Base-by-base conservation (phyloP, 306 rosid species). In the Gillenia trifoliata region DNA sequence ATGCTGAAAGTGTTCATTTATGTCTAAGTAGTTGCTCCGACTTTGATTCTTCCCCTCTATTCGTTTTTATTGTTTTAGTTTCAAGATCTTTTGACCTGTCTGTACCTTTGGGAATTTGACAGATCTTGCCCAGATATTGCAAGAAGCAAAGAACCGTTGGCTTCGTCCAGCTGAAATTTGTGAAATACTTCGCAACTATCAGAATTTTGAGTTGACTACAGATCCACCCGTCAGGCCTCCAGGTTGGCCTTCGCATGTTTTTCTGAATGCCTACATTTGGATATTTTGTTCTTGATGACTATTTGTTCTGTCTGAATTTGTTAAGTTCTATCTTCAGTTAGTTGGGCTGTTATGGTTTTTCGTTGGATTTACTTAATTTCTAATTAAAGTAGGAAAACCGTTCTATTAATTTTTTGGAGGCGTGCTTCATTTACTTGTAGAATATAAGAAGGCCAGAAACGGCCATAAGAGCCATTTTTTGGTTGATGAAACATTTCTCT, bases 91-190 rank as follows among this genome's bases (percentile, higher is more conserved):
- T 52, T 25, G 57, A 49, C 23, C 38, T 75, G 28, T 55, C 16
- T 38, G 17, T 57, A 31, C 62, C 62, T 72, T 28, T 57, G 72
- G 68, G 61, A 75, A 41, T 63, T 49, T 74, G 11, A 23, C 79
- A 88, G 87, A 72, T 61, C 83, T 83, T 79, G 78, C 33, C 49
- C 81, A 79, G 74, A 85, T 91, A 70, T 66, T 91, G 29, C 80
- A 52, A 61, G 93, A 91, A 81, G 89, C 93, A 31, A 80, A 74
- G 61, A 79, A 78, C 43, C 88, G 97, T 8, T 89, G 97, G 97
- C 90, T 91, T 57, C 84, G 93, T 26, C 90, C 97, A 1, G 77
- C 83, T 73, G 97, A 91, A 81, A 86, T 91, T 57, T 84, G 90
- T 22, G 87, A 87, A 81, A 85, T 91, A 85, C 93, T 89, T 77